Evolutionary conservation across 2,329 filamentous ascomycete genomes (phyloP).

Genomic region (Pseudogymnoascus sp.): DNA sequence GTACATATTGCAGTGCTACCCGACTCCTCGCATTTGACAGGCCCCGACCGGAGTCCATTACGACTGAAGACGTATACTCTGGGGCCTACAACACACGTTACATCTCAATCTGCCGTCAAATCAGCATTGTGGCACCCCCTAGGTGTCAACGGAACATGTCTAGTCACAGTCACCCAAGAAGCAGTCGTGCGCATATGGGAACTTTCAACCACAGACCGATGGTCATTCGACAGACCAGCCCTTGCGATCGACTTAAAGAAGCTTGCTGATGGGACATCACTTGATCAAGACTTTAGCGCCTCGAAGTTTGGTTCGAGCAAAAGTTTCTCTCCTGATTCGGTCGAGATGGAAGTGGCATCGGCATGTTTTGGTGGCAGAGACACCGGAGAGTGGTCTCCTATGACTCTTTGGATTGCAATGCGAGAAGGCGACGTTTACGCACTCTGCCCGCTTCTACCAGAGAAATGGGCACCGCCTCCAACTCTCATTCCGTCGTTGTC

Average conservation of each 20-base stretch:
- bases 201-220: conserved; percentile 70
- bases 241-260: conserved; percentile 84
- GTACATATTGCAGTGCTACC: conserved; percentile 83
- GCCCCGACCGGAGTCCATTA: conserved; percentile 58
- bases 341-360: conserved; percentile 90
- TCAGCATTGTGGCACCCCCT: conserved; percentile 89
- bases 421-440: conserved; percentile 87
- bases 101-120: conserved; percentile 70
- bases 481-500: conserved; percentile 75
- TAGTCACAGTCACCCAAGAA: conserved; percentile 84
- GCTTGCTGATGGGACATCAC: conserved; percentile 71
- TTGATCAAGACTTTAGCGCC: conserved; percentile 76
- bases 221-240: conserved; percentile 77
- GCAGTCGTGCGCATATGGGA: conserved; percentile 89
- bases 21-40: conserved; percentile 65
- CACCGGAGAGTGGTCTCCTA: conserved; percentile 82
- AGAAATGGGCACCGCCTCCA: conserved; percentile 71
- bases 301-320: conserved; percentile 66
- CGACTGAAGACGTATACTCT: conserved; percentile 82
- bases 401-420: conserved; percentile 98
- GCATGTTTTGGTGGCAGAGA: conserved; percentile 64
- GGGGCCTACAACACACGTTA: conserved; percentile 86
- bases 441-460: conserved; percentile 79
- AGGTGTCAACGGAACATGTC: conserved; percentile 67
- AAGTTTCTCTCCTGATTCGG: conserved; percentile 77